Evolutionary conservation across 139 green algal species (phyloP).

Genomic region (Haematococcus lacustris): DNA sequence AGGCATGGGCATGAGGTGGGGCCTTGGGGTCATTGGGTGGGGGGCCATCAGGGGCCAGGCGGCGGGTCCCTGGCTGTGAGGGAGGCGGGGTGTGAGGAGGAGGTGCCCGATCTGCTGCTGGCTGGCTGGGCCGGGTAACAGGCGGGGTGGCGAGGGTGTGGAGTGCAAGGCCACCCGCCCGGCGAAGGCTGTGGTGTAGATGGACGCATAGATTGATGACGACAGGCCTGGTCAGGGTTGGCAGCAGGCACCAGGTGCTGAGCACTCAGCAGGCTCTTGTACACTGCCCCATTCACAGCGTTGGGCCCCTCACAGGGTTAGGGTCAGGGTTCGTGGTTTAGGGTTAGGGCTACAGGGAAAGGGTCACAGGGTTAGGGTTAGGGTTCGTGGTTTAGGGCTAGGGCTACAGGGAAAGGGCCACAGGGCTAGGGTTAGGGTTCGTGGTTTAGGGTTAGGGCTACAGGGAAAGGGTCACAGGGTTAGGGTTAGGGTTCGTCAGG

Average conservation of each 20-base stretch:
- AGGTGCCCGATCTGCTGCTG: not conserved
- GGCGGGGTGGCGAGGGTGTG: not conserved
- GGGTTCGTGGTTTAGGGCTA: too few relatives aligned
- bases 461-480: too few relatives aligned
- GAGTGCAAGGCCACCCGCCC: not conserved
- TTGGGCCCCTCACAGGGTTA: too few relatives aligned
- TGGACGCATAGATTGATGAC: conserved; percentile 43
- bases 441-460: too few relatives aligned
- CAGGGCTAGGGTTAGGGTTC: too few relatives aligned
- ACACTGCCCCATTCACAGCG: not conserved
- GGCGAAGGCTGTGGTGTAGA: conserved; percentile 37
- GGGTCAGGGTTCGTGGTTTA: too few relatives aligned
- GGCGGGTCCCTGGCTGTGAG: not conserved
- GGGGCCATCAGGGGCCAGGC: too few relatives aligned
- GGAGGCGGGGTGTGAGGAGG: too few relatives aligned
- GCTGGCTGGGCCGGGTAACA: not conserved
- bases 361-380: not conserved
- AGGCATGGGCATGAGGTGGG: not conserved
- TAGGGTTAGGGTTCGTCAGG: not conserved
- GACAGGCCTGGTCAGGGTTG: conserved; percentile 30
- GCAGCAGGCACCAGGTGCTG: not conserved
- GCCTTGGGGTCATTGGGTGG: too few relatives aligned
- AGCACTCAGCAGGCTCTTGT: not conserved
- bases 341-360: not conserved
- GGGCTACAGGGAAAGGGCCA: too few relatives aligned